Percentiles rank a stretch among this genome's conserved stretches.
These are phyloP conservation scores for Xylaria sp. DNA, from an alignment of 2,329 filamentous ascomycete species.

Conservation along the genomic window DNA sequence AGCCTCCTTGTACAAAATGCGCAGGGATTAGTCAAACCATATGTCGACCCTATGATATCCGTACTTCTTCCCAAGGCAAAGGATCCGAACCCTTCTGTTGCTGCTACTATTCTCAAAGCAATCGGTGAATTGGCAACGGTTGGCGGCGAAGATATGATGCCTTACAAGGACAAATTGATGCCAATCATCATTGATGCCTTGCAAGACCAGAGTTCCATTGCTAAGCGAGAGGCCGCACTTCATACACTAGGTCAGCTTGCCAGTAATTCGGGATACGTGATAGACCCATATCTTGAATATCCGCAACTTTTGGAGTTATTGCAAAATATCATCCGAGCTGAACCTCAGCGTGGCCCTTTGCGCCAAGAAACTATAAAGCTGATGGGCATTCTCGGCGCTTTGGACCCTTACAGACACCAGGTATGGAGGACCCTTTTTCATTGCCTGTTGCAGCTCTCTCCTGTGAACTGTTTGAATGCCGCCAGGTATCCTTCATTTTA, in stretches of 20 bases:
- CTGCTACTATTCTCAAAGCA: constrained; percentile 92
- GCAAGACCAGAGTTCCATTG: constrained; percentile 90
- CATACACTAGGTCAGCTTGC: constrained; percentile 91
- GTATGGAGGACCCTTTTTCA: constrained; percentile 51
- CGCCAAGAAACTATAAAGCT: constrained; percentile 96
- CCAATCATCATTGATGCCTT: constrained; percentile 92
- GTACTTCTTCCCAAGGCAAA: constrained; percentile 93
- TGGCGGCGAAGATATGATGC: constrained; percentile 91
- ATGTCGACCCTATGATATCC: constrained; percentile 95
- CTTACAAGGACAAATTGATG: constrained; percentile 93
- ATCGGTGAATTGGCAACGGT: constrained; percentile 95
- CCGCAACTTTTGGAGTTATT: constrained; percentile 92
- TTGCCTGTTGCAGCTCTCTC: constrained; percentile 34
- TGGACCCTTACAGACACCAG: constrained; percentile 96
- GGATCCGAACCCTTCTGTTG: constrained; percentile 86
- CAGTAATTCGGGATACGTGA: constrained; percentile 97
- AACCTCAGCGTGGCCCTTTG: constrained; percentile 82
- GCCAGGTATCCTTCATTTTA: not conserved
- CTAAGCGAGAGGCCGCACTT: constrained; percentile 90
- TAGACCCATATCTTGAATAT: constrained; percentile 94
- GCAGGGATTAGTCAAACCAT: constrained; percentile 91
- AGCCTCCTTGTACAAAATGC: constrained; percentile 94
- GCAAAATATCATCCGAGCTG: constrained; percentile 92
- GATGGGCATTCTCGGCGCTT: constrained; percentile 91
- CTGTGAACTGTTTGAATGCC: not conserved